These are phyloP conservation scores for Ilyonectria destructans DNA, from an alignment of 2,329 filamentous ascomycete species.

Conservation along the genomic window DNA sequence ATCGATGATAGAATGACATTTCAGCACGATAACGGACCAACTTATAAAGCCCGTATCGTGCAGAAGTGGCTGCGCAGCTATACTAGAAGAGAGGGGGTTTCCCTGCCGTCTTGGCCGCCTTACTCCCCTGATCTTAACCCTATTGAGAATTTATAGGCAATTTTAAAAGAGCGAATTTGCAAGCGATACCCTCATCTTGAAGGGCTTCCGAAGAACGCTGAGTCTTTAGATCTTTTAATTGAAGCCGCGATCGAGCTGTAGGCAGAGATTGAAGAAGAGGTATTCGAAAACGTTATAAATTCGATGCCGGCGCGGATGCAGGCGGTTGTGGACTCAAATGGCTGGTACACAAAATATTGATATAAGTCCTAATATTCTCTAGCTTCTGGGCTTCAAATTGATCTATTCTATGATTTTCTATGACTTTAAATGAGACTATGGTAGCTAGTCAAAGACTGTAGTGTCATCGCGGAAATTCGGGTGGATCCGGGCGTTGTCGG, in stretches of 20 bases:
- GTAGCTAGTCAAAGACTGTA: too few relatives aligned
- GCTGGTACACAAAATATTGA: too few relatives aligned
- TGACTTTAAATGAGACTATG: too few relatives aligned
- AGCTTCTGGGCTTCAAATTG: too few relatives aligned
- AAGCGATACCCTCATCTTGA: background rate
- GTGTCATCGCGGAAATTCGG: too few relatives aligned
- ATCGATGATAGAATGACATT: too few relatives aligned
- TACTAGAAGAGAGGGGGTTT: background rate
- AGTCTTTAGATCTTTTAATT: background rate
- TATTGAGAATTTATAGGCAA: background rate
- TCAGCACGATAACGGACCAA: too few relatives aligned
- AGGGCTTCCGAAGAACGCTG: background rate
- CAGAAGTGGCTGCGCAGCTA: background rate
- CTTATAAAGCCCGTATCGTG: background rate
- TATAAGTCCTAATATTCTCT: too few relatives aligned
- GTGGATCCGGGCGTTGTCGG: too few relatives aligned
- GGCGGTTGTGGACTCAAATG: too few relatives aligned
- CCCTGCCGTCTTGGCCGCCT: slow-evolving; percentile 18
- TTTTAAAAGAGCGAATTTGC: slow-evolving; percentile 19
- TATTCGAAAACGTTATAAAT: background rate
- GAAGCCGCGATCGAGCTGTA: background rate
- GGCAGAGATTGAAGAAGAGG: background rate
- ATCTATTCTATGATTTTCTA: too few relatives aligned
- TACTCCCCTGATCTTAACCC: slow-evolving; percentile 21
- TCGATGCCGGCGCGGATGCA: too few relatives aligned